Evolutionary conservation across 2,329 filamentous ascomycete genomes (phyloP), one percentile per base, ranked within the genome.

Genomic region (Colletotrichum sojae): DNA sequence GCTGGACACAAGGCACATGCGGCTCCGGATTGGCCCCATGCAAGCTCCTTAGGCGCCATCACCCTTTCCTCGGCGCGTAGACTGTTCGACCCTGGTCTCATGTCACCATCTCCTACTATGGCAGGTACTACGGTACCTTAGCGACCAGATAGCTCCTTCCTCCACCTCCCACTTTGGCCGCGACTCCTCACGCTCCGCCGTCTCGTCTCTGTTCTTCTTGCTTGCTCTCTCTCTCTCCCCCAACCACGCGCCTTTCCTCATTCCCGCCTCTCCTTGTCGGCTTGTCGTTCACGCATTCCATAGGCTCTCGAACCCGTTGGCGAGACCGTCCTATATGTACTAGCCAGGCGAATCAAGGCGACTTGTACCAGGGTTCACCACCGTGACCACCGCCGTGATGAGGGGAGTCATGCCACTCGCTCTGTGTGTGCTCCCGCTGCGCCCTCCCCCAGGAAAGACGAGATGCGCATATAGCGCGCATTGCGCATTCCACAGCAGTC

Each of bases 51-150:
- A 72, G 69, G 71, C 71, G 71, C 71, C 71, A 65, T 71, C 71
- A 72, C 71, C 52, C 69, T 70, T 61, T 71, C 56, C 71, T 72
- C 69, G 71, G 71, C 71, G 71, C 71, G 71, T 72, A 72, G 61
- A 65, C 15, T 59, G 56, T 70, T 67, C 68, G 56, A 71, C 67
- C 70, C 68, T 57, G 46, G 67, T 53, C 36, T 63, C 60, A 40
- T 71, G 58, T 55, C 49, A 49, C 31, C 53, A 52, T 22, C 25
- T 49, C 13, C 16, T 15, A n/a, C 40, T 15, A n/a, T 43, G 16
- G 40, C 40, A 36, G 31, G 31, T 36, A 36, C 31, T 31, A 31
- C 27, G 27, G 27, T 9, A 31, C 27, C 43, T 20, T 12, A 18
- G 53, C 3, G 36, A 43, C 10, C 20, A 27, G 15, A 58, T 16